Evolutionary conservation across 345 rosid species (phyloP), one percentile per base, ranked within the genome.

Genomic region (Lumnitzera racemosa): DNA sequence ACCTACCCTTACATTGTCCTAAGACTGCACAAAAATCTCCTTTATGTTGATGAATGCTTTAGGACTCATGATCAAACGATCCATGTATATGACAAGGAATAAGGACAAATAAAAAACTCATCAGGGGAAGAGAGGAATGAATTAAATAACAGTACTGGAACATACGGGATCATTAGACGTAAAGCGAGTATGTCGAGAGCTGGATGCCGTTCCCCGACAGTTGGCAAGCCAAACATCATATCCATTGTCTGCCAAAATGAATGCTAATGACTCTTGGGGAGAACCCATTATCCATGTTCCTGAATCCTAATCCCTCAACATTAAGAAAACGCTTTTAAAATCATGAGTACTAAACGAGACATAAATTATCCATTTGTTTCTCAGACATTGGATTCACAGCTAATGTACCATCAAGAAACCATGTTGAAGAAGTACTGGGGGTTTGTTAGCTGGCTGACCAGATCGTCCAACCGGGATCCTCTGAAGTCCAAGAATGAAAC

Each of bases 361-460:
- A 41, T 36, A 9, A 4, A 36, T 9, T 36, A 20, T 20, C 20
- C 20, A 0, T 20, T 36, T 48, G 11, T 3, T 25, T 14, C 0
- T 12, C 3, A 47, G 20, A 24, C 43, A 1, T 25, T 10, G 29
- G 25, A 16, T 31, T 10, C 7, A 23, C 7, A 23, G 61, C 41
- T 20, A 57, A 76, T 60, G 52, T 20, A 77, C 80, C 74, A 62
- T 51, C 57, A 78, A 24, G 24, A 81, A 31, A 46, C 83, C 81
- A 59, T 81, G 87, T 16, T 81, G 87, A 7, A 81, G 57, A n/a
- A 81, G 67, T 66, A 81, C 80, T 4, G 87, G 83, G 17, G 81
- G 78, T 57, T 74, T 78, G 63, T 62, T 47, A 15, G 77, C 74
- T 10, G n/a, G 12, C 55, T 51, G 56, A 3, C 79, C 74, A 0